Percentiles rank a stretch among this genome's conserved stretches.
These are phyloP conservation scores for Ilyonectria sp. DNA, from an alignment of 2,329 filamentous ascomycete genomes.

Conservation along the genomic window DNA sequence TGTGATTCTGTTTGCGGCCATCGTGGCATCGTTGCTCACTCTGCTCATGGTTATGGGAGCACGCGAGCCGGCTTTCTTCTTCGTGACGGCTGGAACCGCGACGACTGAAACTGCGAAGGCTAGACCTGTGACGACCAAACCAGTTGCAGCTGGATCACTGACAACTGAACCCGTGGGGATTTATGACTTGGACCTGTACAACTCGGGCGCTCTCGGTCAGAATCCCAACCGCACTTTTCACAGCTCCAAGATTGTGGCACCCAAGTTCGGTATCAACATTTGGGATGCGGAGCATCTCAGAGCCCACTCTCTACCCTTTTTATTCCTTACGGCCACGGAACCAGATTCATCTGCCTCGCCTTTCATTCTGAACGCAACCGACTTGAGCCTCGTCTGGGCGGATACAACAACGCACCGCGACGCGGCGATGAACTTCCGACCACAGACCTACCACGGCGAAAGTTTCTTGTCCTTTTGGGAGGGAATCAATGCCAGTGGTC, in stretches of 20 bases:
- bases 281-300: constrained; percentile 18
- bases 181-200: constrained; percentile 20
- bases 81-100: constrained; percentile 5
- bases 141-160: background rate
- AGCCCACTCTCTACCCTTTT: constrained; percentile 6
- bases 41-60: constrained; percentile 11
- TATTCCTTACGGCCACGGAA: constrained; percentile 19
- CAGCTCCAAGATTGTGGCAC: constrained; percentile 21
- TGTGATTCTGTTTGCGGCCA: constrained; percentile 8
- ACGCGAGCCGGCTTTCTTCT: background rate
- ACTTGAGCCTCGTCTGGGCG: constrained; percentile 17
- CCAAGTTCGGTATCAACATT: constrained; percentile 22
- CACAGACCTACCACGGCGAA: constrained; percentile 12
- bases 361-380: constrained; percentile 25
- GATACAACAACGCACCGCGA: constrained; percentile 10
- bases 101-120: background rate
- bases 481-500: constrained; percentile 11
- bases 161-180: background rate
- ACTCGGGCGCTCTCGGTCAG: constrained; percentile 14
- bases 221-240: constrained; percentile 25
- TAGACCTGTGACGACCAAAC: background rate
- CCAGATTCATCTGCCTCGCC: constrained; percentile 16
- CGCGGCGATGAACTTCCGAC: constrained; percentile 21
- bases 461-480: constrained; percentile 16
- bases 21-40: constrained; percentile 4